Evolutionary conservation across 2,329 filamentous ascomycete genomes (phyloP).

Genomic region (Talaromyces sp.): DNA sequence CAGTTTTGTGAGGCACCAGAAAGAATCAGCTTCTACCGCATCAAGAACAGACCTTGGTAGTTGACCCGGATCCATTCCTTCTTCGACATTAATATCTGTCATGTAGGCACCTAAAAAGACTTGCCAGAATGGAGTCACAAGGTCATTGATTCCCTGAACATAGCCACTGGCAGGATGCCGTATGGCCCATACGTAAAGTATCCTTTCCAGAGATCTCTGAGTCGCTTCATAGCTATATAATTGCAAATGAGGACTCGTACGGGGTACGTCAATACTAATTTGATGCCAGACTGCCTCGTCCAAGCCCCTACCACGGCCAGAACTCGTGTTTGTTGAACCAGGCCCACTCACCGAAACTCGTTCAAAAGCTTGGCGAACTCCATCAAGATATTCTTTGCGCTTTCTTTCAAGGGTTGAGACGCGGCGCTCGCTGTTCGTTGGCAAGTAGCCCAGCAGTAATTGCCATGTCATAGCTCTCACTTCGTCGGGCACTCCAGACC

Average conservation of each 20-base stretch:
- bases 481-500: slow-evolving; percentile 92
- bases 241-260: slow-evolving; percentile 93
- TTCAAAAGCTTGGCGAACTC: slow-evolving; percentile 68
- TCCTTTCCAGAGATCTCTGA: slow-evolving; percentile 87
- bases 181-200: slow-evolving; percentile 96
- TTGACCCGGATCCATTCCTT: slow-evolving; percentile 94
- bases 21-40: slow-evolving; percentile 94
- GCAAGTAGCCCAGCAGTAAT: slow-evolving; percentile 87
- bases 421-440: slow-evolving; percentile 90
- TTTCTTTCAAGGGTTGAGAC: slow-evolving; percentile 89
- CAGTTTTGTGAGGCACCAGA: slow-evolving; percentile 97
- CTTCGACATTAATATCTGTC: slow-evolving; percentile 86
- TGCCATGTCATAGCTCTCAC: slow-evolving; percentile 99
- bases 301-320: slow-evolving; percentile 66
- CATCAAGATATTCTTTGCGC: slow-evolving; percentile 92
- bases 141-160: slow-evolving; percentile 96
- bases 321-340: slow-evolving; percentile 40
- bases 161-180: slow-evolving; percentile 96
- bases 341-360: slow-evolving; percentile 45
- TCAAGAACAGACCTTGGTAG: slow-evolving; percentile 86
- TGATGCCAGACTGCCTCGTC: slow-evolving; percentile 99
- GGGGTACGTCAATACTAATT: slow-evolving; percentile 95
- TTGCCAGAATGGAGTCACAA: slow-evolving; percentile 97
- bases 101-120: slow-evolving; percentile 95
- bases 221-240: slow-evolving; percentile 95